phyloP scores from a whole-genome alignment of 352 stramenopile species.

The Phytophthora tentaculata region DNA sequence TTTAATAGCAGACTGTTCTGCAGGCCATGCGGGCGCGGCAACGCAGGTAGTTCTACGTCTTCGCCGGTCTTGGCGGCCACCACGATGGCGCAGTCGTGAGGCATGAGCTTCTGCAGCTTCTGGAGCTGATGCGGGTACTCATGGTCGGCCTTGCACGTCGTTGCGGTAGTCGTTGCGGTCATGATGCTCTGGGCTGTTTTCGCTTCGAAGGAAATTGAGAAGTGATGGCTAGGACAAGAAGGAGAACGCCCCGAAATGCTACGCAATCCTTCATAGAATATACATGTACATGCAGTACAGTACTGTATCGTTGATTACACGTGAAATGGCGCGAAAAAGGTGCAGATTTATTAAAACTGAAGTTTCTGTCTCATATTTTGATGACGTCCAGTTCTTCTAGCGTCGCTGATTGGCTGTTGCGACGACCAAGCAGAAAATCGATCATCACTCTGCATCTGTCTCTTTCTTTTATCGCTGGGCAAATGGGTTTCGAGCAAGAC shows the following conservation, averaged over 20 bases:
- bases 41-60: conserved; percentile 18
- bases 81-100: conserved; percentile 40
- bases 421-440: conserved; percentile 7
- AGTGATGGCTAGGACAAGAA: too few species aligned
- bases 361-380: conserved; percentile 15
- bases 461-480: conserved; percentile 3
- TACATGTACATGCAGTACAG: too few species aligned
- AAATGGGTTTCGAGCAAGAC: neutral
- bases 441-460: conserved; percentile 4
- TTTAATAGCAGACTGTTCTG: conserved; percentile 32
- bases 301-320: too few species aligned
- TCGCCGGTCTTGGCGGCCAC: conserved; percentile 20
- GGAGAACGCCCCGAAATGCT: too few species aligned
- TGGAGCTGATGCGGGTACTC: conserved; percentile 19
- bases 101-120: conserved; percentile 42
- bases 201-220: conserved; percentile 22
- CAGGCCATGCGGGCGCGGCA: conserved; percentile 27
- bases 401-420: conserved; percentile 20
- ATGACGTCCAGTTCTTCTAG: neutral
- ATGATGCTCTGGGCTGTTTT: conserved; percentile 4
- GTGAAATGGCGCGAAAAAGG: neutral
- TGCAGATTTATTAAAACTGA: conserved; percentile 11
- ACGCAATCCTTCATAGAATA: neutral
- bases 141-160: conserved; percentile 24
- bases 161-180: conserved; percentile 9